Evolutionary conservation across 2,329 filamentous ascomycete genomes (phyloP), one percentile per base, ranked within the genome.

Genomic region (Cladobotryum mycophilum): DNA sequence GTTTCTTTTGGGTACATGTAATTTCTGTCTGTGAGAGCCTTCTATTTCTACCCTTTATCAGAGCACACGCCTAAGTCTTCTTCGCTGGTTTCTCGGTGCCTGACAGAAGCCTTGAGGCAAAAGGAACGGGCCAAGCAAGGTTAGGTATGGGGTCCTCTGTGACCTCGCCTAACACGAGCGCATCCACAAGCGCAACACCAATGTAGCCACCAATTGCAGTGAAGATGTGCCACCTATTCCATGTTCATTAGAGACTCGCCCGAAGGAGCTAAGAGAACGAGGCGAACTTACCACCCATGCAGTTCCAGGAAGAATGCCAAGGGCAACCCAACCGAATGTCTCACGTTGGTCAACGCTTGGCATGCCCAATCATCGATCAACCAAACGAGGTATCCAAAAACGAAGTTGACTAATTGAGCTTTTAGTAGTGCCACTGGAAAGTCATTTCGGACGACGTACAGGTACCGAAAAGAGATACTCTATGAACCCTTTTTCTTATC

Each of bases 141-240:
- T 35, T 46, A 2, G 57, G 40, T 0, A 55, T 62, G 2, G 61
- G 49, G 35, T 72, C 68, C 5, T 62, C 38, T 1, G 48, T 42
- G 3, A 70, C 60, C 15, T 70, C 61, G 0, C 59, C 65, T 0
- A 68, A 61, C 0, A 64, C 70, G 3, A 72, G 61, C 2, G 65
- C 40, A 30, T 72, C 70, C 9, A 72, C 61, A 20, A 69, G 52
- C 0, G 60, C 67, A 8, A 72, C 68, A 2, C 62, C 70, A 4
- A 66, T 60, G 37, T 72, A 72, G 2, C 69, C 70, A 11, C 70
- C 70, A 25, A 72, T 66, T 0, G 66, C 67, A 4, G 70, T 73
- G 5, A 71, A 64, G 5, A 72, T 38, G 51, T 73, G 70, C 70
- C 70, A 72, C 69, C 69, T 72, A 12, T 44, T 17, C 13, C 5